A percentile compares a stretch with the other conserved stretches of the same genome.
phyloP scores from a whole-genome alignment of 345 rosid genomes.

The Clarkia xantiana region DNA sequence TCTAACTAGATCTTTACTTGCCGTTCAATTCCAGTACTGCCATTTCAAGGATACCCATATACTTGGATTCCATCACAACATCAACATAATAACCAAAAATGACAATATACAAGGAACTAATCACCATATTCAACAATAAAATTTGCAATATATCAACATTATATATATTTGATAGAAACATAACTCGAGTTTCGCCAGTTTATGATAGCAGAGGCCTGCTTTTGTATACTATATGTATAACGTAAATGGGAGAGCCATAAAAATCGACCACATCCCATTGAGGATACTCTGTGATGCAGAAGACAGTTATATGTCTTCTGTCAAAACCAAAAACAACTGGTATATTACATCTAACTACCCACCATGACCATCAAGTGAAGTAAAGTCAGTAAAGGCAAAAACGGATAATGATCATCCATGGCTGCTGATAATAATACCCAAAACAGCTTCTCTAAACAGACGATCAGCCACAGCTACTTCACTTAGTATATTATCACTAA shows the following conservation, averaged over 20 bases:
- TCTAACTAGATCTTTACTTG: too few relatives aligned
- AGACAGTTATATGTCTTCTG: constrained; percentile 12
- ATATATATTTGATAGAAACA: too few relatives aligned
- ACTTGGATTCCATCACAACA: too few relatives aligned
- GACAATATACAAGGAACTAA: too few relatives aligned
- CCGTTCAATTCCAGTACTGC: too few relatives aligned
- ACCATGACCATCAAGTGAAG: constrained; percentile 22
- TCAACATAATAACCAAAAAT: too few relatives aligned
- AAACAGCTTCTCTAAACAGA: constrained; percentile 59
- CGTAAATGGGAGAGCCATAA: constrained; percentile 20
- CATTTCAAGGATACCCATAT: too few relatives aligned
- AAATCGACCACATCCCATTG: constrained; percentile 18
- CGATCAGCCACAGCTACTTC: constrained; percentile 23
- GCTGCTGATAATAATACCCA: constrained; percentile 49
- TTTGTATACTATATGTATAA: too few relatives aligned
- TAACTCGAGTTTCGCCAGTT: too few relatives aligned
- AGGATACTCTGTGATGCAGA: not conserved
- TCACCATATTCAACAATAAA: too few relatives aligned
- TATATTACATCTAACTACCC: constrained; percentile 4
- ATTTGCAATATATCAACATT: too few relatives aligned
- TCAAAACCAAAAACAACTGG: constrained; percentile 5
- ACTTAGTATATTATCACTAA: constrained; percentile 18
- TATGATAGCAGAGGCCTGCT: too few relatives aligned
- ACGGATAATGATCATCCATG: constrained; percentile 50
- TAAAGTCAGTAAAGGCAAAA: constrained; percentile 16